These are phyloP conservation scores for Cyphellophora europaea DNA, from an alignment of 2,329 filamentous ascomycete species.

Conservation along the genomic window DNA sequence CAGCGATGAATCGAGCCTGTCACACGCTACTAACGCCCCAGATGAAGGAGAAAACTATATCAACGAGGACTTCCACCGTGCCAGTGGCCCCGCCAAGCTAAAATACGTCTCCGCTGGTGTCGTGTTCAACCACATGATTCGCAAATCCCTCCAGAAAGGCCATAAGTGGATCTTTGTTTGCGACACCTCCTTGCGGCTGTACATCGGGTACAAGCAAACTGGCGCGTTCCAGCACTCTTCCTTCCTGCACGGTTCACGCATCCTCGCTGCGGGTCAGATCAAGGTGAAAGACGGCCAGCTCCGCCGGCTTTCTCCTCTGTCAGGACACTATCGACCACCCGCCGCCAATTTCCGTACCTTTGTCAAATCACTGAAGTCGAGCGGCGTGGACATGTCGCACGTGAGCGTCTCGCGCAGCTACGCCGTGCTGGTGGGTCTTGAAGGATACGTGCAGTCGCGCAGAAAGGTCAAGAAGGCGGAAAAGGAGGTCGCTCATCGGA, in stretches of 20 bases:
- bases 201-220: constrained; percentile 81
- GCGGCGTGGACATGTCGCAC: constrained; percentile 68
- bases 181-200: constrained; percentile 69
- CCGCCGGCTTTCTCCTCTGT: constrained; percentile 57
- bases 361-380: constrained; percentile 60
- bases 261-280: constrained; percentile 74
- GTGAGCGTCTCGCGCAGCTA: constrained; percentile 76
- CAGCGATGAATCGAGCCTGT: constrained; percentile 2
- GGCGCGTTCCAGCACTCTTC: constrained; percentile 88
- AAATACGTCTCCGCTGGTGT: constrained; percentile 62
- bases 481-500: constrained; percentile 42
- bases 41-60: constrained; percentile 56
- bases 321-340: constrained; percentile 39
- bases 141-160: constrained; percentile 64
- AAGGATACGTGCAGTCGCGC: constrained; percentile 65
- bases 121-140: constrained; percentile 68
- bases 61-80: constrained; percentile 52
- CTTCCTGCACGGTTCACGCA: constrained; percentile 73
- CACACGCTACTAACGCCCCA: constrained; percentile 2
- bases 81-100: constrained; percentile 51
- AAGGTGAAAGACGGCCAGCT: constrained; percentile 74
- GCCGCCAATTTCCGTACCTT: constrained; percentile 77
- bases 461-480: constrained; percentile 50
- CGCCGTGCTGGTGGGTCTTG: constrained; percentile 70
- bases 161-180: constrained; percentile 91